Evolutionary conservation across 2,329 filamentous ascomycete genomes (phyloP).

Genomic region (Endocalyx cinctus): DNA sequence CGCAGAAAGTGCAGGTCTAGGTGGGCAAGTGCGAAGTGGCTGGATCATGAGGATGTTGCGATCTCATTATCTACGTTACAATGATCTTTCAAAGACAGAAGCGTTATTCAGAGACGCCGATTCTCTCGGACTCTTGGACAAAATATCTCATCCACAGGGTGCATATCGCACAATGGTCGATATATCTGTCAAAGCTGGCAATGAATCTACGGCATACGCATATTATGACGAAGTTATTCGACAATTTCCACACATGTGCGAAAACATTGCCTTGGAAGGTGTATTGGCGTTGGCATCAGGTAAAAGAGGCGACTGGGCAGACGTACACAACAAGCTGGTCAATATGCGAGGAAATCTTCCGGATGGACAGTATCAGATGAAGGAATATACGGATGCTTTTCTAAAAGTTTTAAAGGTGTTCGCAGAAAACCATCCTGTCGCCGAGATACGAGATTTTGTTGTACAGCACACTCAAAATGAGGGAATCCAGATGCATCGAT

Average conservation of each 20-base stretch:
- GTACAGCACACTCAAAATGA: slow-evolving; percentile 31
- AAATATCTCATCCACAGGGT: slow-evolving; percentile 21
- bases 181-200: slow-evolving; percentile 31
- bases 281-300: slow-evolving; percentile 33
- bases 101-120: slow-evolving; percentile 24
- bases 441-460: slow-evolving; percentile 36
- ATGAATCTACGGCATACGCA: slow-evolving; percentile 24
- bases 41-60: slow-evolving; percentile 35
- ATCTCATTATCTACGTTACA: slow-evolving; percentile 28
- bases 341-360: slow-evolving; percentile 18
- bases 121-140: slow-evolving; percentile 17
- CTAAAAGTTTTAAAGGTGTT: slow-evolving; percentile 36
- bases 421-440: slow-evolving; percentile 31
- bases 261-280: slow-evolving; percentile 31
- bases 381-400: slow-evolving; percentile 28
- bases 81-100: slow-evolving; percentile 19
- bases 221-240: slow-evolving; percentile 24
- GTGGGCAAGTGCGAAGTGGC: slow-evolving; percentile 20
- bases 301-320: slow-evolving; percentile 36
- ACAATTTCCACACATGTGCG: slow-evolving; percentile 19
- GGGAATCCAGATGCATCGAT: slow-evolving; percentile 29
- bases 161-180: slow-evolving; percentile 37
- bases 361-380: slow-evolving; percentile 5
- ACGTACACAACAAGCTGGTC: slow-evolving; percentile 30
- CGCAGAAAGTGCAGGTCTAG: slow-evolving; percentile 16